Conservation (phyloP, 805 yeast genomes). For the Lipomyces lipofer region DNA sequence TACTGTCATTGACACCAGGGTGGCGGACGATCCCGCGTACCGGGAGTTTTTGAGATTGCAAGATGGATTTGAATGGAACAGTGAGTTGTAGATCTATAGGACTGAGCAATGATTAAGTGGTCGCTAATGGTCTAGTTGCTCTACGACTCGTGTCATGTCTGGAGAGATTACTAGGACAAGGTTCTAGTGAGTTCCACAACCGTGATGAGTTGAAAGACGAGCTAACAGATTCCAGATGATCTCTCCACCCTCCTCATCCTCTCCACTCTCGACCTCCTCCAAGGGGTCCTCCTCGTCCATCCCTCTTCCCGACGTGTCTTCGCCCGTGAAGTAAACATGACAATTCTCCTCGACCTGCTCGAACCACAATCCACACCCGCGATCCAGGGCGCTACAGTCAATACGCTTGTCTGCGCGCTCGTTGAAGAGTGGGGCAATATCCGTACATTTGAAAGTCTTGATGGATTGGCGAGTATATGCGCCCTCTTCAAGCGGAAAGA, state of each 20-base stretch:
- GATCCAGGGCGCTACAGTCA: conserved; percentile 47
- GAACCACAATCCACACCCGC: conserved; percentile 18
- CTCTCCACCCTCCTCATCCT: conserved; percentile 26
- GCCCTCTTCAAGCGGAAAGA: conserved; percentile 44
- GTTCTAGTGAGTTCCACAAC: conserved; percentile 5
- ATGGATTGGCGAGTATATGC: conserved; percentile 59
- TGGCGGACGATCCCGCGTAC: conserved; percentile 28
- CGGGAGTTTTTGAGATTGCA: conserved; percentile 49
- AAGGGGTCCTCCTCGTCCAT: conserved; percentile 63
- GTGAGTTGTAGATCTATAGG: conserved; percentile 37
- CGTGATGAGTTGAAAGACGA: background rate
- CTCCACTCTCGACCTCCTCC: conserved; percentile 46
- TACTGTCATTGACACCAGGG: conserved; percentile 8
- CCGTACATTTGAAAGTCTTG: conserved; percentile 56
- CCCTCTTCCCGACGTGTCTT: conserved; percentile 55
- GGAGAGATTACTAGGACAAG: conserved; percentile 24
- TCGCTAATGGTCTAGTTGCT: conserved; percentile 19
- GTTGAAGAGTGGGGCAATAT: conserved; percentile 59
- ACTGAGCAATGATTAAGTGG: background rate
- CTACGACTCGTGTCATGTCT: conserved; percentile 32
- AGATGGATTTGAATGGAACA: conserved; percentile 54
- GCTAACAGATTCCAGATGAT: conserved; percentile 8
- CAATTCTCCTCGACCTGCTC: conserved; percentile 37
- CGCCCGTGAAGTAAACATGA: conserved; percentile 46
- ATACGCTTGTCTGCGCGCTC: conserved; percentile 58